These are phyloP conservation scores for Phycomyces blakesleeanus DNA, from an alignment of 192 early-diverging fungal genomes.

Conservation along the genomic window DNA sequence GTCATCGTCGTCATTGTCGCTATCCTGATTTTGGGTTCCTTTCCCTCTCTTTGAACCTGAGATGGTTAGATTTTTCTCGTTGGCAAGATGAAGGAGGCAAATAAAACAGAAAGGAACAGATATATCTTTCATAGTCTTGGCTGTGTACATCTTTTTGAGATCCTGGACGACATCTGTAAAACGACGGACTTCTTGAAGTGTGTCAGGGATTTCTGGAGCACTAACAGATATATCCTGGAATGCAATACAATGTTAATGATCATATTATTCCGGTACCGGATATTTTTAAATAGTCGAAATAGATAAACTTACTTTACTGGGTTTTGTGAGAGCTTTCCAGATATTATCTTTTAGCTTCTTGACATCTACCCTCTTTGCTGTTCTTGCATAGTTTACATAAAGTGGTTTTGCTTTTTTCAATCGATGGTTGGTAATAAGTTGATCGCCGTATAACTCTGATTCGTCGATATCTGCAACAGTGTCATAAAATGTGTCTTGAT, in stretches of 20 bases:
- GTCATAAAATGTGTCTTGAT: slow-evolving; percentile 35
- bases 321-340: slow-evolving; percentile 69
- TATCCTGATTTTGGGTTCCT: too few species aligned
- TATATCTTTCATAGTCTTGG: slow-evolving; percentile 81
- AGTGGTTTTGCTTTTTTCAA: slow-evolving; percentile 63
- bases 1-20: background rate
- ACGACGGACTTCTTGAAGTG: slow-evolving; percentile 54
- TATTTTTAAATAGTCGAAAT: too few species aligned
- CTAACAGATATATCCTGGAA: too few species aligned
- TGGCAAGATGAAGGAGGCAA: slow-evolving; percentile 92
- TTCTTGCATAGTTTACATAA: slow-evolving; percentile 76
- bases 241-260: too few species aligned
- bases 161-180: slow-evolving; percentile 74
- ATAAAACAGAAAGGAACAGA: slow-evolving; percentile 98
- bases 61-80: slow-evolving; percentile 75
- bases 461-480: slow-evolving; percentile 36
- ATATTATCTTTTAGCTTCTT: slow-evolving; percentile 95
- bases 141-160: slow-evolving; percentile 73
- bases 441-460: slow-evolving; percentile 33
- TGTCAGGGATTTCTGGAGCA: background rate
- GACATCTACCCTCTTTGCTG: slow-evolving; percentile 93
- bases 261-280: too few species aligned
- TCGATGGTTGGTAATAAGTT: slow-evolving; percentile 32
- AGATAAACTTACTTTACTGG: too few species aligned
- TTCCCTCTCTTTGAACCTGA: background rate